These are phyloP conservation scores for Pseudogymnoascus sp. DNA, from an alignment of 2,329 filamentous ascomycete genomes.

Conservation along the genomic window DNA sequence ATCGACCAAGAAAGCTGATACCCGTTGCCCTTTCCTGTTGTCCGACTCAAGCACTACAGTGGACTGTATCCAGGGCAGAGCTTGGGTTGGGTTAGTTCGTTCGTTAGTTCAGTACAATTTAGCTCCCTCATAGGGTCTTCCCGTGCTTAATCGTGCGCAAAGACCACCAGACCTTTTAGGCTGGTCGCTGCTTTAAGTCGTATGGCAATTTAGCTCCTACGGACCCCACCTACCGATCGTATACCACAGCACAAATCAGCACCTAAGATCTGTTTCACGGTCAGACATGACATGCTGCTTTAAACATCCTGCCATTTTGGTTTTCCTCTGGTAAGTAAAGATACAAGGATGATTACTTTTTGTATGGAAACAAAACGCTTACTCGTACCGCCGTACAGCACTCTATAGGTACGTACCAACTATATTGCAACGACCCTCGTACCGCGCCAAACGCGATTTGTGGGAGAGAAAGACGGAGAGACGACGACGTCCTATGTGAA, in stretches of 20 bases:
- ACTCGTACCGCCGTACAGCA: too few relatives aligned
- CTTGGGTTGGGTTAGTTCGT: not conserved
- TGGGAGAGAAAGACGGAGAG: not conserved
- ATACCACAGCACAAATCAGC: not conserved
- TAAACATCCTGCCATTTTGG: not conserved
- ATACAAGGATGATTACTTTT: not conserved
- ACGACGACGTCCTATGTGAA: not conserved
- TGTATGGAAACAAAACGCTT: not conserved
- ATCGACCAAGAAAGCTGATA: not conserved
- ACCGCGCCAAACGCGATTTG: not conserved
- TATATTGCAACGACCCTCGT: slow-evolving; percentile 1
- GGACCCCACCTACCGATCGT: not conserved
- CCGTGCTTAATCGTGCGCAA: slow-evolving; percentile 5
- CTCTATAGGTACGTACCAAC: not conserved
- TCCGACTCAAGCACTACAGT: not conserved
- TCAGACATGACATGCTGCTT: not conserved
- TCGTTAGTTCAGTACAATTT: not conserved
- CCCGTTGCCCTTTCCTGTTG: not conserved
- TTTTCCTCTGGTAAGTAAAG: not conserved
- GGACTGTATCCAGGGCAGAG: slow-evolving; percentile 6
- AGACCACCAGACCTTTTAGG: not conserved
- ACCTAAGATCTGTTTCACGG: not conserved
- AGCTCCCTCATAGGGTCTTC: slow-evolving; percentile 3
- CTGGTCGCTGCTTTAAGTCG: not conserved
- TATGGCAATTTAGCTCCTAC: not conserved